Conservation (phyloP, 768 basidiomycete genomes). For the Serpula lacrymans region DNA sequence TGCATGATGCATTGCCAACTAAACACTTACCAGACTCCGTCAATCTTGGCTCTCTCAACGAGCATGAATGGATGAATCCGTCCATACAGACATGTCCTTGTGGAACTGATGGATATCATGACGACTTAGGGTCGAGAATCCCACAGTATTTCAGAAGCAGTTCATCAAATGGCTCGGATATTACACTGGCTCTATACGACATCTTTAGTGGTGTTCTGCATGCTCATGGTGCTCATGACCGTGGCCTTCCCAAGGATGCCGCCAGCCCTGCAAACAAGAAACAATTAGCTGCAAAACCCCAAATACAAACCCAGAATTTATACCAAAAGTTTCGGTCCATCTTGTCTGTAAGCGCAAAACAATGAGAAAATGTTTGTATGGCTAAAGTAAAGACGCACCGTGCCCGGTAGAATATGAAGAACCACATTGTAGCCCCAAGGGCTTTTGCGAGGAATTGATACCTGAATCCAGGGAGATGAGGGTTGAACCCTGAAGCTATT, state of each 20-base stretch:
- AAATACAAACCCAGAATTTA: constrained; percentile 11
- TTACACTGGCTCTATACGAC: too few species aligned
- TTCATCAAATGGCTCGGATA: too few species aligned
- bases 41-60: too few species aligned
- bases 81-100: too few species aligned
- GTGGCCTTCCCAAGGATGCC: constrained; percentile 66
- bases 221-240: constrained; percentile 41
- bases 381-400: constrained; percentile 59
- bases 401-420: constrained; percentile 96
- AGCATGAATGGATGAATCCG: too few species aligned
- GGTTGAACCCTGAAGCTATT: constrained; percentile 80
- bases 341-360: constrained; percentile 47
- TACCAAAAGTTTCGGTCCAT: constrained; percentile 73
- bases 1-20: too few species aligned
- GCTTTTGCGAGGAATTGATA: constrained; percentile 80
- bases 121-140: too few species aligned
- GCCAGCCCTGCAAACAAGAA: constrained; percentile 42
- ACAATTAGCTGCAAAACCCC: background rate
- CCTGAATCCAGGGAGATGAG: constrained; percentile 76
- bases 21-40: too few species aligned
- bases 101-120: too few species aligned
- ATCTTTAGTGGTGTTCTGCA: constrained; percentile 35
- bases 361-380: constrained; percentile 3
- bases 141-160: too few species aligned
- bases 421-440: constrained; percentile 95